These are phyloP conservation scores for Houttuynia cordata DNA, from an alignment of 164 flowering plant species.

Conservation along the genomic window DNA sequence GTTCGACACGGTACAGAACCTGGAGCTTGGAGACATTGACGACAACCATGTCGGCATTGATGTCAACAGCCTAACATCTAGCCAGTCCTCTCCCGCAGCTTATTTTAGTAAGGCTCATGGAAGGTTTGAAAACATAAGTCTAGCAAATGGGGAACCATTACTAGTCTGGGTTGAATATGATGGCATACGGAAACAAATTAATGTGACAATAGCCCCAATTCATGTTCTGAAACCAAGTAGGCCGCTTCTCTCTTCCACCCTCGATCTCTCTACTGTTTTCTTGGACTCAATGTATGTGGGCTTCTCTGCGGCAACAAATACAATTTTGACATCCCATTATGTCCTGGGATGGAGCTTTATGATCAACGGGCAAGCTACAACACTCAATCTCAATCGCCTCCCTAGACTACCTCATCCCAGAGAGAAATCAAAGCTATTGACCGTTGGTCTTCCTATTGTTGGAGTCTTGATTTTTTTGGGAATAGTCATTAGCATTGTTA, in stretches of 20 bases:
- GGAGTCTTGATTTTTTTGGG: not conserved
- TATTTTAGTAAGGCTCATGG: conserved; percentile 2
- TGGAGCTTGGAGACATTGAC: conserved; percentile 13
- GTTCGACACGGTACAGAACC: conserved; percentile 7
- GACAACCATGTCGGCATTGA: conserved; percentile 22
- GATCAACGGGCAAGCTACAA: conserved; percentile 10
- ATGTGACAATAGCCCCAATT: conserved; percentile 15
- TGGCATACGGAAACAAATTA: conserved; percentile 3
- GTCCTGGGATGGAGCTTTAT: conserved; percentile 15
- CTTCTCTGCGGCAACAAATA: conserved; percentile 4
- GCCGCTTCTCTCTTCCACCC: conserved; percentile 8
- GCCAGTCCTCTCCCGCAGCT: conserved; percentile 10
- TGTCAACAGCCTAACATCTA: conserved; percentile 16
- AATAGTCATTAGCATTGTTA: conserved; percentile 9
- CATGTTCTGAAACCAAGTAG: conserved; percentile 8
- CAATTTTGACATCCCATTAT: conserved; percentile 1
- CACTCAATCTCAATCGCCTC: conserved; percentile 5
- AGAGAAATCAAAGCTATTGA: not conserved
- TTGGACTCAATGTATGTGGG: conserved; percentile 11
- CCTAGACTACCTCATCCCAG: conserved; percentile 6
- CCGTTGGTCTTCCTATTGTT: conserved; percentile 1
- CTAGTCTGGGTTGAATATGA: conserved; percentile 24
- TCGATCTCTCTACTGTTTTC: conserved; percentile 7
- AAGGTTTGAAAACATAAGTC: not conserved
- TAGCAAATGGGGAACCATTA: conserved; percentile 10